Percentiles rank a stretch among this genome's conserved stretches.
Conservation (phyloP, 225 moss, liverwort and hornwort species). For the Anthoceros angustus region DNA sequence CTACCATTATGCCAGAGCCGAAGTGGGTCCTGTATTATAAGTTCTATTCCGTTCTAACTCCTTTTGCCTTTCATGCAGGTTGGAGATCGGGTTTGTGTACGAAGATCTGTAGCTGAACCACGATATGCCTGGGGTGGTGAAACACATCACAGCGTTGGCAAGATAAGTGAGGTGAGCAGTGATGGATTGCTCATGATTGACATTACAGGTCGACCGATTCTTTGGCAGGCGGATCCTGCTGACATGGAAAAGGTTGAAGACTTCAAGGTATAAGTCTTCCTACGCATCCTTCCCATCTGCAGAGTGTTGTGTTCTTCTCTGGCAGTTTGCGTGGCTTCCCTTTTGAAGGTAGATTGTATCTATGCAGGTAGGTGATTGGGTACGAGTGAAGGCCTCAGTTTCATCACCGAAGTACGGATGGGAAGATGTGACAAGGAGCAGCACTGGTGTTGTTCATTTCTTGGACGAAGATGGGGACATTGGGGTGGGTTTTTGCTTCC, state of each 20-base stretch:
- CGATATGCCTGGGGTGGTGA: constrained; percentile 36
- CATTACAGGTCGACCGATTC: constrained; percentile 28
- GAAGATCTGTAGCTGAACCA: constrained; percentile 34
- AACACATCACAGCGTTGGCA: constrained; percentile 32
- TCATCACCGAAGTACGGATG: constrained; percentile 39
- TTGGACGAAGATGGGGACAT: constrained; percentile 33
- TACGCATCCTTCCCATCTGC: too few species aligned
- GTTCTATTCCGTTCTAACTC: not conserved
- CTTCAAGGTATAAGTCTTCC: constrained; percentile 17
- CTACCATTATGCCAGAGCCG: too few species aligned
- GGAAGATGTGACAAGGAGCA: constrained; percentile 33
- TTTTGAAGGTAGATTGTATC: not conserved
- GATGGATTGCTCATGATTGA: constrained; percentile 39
- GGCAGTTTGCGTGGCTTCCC: too few species aligned
- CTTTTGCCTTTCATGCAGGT: constrained; percentile 12
- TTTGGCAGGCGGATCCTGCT: constrained; percentile 39
- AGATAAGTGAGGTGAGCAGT: constrained; percentile 31
- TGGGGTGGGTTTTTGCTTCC: constrained; percentile 33
- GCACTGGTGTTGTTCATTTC: constrained; percentile 29
- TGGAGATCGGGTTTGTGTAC: constrained; percentile 31
- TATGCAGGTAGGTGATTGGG: constrained; percentile 31
- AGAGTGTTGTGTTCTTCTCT: too few species aligned
- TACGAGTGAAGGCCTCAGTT: constrained; percentile 34
- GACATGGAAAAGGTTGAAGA: constrained; percentile 44
- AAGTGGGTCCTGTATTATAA: too few species aligned